phyloP scores from a whole-genome alignment of 441 rosid genomes.

The Gossypium trilobum region DNA sequence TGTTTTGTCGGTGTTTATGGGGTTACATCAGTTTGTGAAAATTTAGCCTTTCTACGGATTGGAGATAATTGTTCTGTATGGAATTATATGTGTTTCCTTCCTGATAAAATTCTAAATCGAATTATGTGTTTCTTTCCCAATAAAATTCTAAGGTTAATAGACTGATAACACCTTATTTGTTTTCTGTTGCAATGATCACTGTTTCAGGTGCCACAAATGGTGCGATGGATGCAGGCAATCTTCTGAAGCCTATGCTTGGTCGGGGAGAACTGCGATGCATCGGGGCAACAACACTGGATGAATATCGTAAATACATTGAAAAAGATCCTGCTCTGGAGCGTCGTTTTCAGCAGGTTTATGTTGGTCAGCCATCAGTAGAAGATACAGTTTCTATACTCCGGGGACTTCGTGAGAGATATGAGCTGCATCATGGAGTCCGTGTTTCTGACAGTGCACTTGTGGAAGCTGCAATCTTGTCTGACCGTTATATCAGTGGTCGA shows the following conservation, averaged over 20 bases:
- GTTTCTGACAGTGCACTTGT: slow-evolving; percentile 92
- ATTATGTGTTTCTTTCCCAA: not conserved
- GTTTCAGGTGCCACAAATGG: slow-evolving; percentile 87
- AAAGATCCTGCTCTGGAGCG: slow-evolving; percentile 95
- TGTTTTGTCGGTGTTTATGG: not conserved
- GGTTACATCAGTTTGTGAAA: not conserved
- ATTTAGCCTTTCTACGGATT: not conserved
- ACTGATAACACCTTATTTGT: not conserved
- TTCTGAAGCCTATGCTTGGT: slow-evolving; percentile 93
- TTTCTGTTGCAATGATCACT: not conserved
- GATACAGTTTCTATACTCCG: slow-evolving; percentile 79
- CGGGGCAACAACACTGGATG: slow-evolving; percentile 89
- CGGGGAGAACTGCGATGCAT: slow-evolving; percentile 82
- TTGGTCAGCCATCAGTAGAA: slow-evolving; percentile 84
- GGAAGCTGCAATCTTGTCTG: slow-evolving; percentile 86
- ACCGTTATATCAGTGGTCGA: slow-evolving; percentile 84
- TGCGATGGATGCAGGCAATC: slow-evolving; percentile 93
- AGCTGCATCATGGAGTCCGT: slow-evolving; percentile 88
- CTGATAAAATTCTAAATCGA: not conserved
- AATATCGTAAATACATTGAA: slow-evolving; percentile 80
- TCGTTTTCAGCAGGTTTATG: slow-evolving; percentile 92
- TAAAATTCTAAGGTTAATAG: not conserved
- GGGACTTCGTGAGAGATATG: slow-evolving; percentile 85
- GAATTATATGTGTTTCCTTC: not conserved
- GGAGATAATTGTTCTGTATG: not conserved